A percentile compares a stretch with the other conserved stretches of the same genome.
These are phyloP conservation scores for Paramecium primaurelia DNA, from an alignment of 73 alveolate genomes.

Conservation along the genomic window DNA sequence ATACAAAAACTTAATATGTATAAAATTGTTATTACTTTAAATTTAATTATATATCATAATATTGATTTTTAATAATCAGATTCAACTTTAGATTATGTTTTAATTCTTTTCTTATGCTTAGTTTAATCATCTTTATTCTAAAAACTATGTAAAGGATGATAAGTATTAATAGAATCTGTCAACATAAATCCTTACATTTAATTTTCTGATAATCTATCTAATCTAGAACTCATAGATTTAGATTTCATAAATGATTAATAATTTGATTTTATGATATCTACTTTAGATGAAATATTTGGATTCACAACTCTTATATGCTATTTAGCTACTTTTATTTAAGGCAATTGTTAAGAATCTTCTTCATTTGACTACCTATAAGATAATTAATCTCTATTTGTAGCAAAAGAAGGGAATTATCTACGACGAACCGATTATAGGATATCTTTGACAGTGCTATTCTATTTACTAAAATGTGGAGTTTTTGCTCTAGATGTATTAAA, in stretches of 20 bases:
- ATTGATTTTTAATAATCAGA: not conserved
- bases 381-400: not conserved
- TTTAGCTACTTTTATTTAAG: not conserved
- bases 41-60: not conserved
- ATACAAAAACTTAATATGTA: not conserved
- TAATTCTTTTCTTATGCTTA: not conserved
- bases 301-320: not conserved
- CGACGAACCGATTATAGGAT: not conserved
- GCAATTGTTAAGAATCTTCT: not conserved
- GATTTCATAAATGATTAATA: not conserved
- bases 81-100: not conserved
- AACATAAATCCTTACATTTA: not conserved
- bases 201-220: not conserved
- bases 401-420: not conserved
- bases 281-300: slow-evolving; percentile 2
- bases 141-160: slow-evolving; percentile 34
- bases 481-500: not conserved
- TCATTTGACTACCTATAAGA: not conserved
- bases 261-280: not conserved
- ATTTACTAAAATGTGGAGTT: slow-evolving; percentile 47
- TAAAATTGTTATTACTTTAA: not conserved
- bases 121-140: not conserved
- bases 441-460: not conserved
- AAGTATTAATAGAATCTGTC: not conserved
- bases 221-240: not conserved